phyloP scores from a whole-genome alignment of 2,329 filamentous ascomycete species.

The Trichophyton benhamiae region DNA sequence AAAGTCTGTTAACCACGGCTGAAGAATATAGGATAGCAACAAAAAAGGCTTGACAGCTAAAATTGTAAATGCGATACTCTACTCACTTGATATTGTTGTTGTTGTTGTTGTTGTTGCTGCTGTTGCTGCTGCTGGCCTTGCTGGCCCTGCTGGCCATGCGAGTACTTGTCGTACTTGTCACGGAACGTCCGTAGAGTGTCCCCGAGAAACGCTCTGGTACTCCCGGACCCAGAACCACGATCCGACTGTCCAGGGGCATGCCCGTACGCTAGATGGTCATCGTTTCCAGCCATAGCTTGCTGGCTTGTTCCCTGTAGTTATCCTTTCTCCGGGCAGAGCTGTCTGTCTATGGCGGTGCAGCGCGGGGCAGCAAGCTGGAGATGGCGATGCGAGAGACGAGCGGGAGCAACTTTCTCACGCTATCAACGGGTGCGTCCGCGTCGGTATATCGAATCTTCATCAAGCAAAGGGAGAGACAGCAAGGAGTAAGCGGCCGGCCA shows the following conservation, averaged over 20 bases:
- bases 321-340: background rate
- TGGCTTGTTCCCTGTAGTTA: background rate
- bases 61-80: background rate
- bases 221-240: slow-evolving; percentile 25
- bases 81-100: slow-evolving; percentile 13
- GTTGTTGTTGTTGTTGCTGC: slow-evolving; percentile 1
- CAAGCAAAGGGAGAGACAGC: background rate
- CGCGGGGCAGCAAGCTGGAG: background rate
- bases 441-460: background rate
- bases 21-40: background rate
- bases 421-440: background rate
- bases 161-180: slow-evolving; percentile 31
- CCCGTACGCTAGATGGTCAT: slow-evolving; percentile 46
- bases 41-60: too few species aligned
- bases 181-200: slow-evolving; percentile 40
- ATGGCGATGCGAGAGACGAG: background rate
- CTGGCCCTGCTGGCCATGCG: slow-evolving; percentile 12
- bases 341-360: background rate
- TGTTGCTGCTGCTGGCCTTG: slow-evolving; percentile 7
- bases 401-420: background rate
- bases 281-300: slow-evolving; percentile 27
- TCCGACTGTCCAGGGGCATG: slow-evolving; percentile 33
- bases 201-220: slow-evolving; percentile 40
- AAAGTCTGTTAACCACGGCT: slow-evolving; percentile 8
- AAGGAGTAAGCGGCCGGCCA: background rate